Conservation (phyloP, 2,329 filamentous ascomycete genomes). For the Tolypocladium tropicale region DNA sequence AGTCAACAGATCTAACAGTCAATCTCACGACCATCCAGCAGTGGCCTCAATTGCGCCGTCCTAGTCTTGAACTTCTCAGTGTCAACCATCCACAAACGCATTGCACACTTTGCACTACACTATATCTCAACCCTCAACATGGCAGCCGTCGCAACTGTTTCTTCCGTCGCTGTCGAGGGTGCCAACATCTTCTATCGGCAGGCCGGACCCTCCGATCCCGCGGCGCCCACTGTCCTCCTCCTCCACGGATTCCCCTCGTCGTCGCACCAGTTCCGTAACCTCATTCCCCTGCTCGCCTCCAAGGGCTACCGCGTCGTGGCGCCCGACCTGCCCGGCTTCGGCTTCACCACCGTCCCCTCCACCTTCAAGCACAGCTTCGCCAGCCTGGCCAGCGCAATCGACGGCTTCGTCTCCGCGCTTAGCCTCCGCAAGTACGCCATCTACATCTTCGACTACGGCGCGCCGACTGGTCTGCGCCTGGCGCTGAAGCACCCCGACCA, state of each 20-base stretch:
- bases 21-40: not conserved
- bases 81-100: not conserved
- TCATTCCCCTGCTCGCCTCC: constrained; percentile 28
- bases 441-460: constrained; percentile 56
- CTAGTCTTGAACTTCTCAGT: not conserved
- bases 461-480: constrained; percentile 42
- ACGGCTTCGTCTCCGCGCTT: constrained; percentile 37
- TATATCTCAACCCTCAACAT: not conserved
- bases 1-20: not conserved
- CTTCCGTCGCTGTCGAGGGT: constrained; percentile 19
- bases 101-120: too few species aligned
- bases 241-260: constrained; percentile 36
- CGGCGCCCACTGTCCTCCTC: constrained; percentile 27
- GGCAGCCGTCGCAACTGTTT: not conserved
- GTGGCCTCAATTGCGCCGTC: not conserved
- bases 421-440: constrained; percentile 36
- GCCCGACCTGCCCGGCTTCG: constrained; percentile 50
- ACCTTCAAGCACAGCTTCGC: constrained; percentile 45
- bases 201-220: constrained; percentile 13
- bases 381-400: constrained; percentile 35
- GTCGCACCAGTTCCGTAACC: constrained; percentile 31
- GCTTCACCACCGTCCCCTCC: constrained; percentile 39
- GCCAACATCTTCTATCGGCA: constrained; percentile 30
- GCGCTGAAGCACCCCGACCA: constrained; percentile 36
- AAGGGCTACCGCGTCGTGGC: constrained; percentile 34